Conservation (phyloP, 805 yeast genomes). For the Ogataea pignaliae region DNA sequence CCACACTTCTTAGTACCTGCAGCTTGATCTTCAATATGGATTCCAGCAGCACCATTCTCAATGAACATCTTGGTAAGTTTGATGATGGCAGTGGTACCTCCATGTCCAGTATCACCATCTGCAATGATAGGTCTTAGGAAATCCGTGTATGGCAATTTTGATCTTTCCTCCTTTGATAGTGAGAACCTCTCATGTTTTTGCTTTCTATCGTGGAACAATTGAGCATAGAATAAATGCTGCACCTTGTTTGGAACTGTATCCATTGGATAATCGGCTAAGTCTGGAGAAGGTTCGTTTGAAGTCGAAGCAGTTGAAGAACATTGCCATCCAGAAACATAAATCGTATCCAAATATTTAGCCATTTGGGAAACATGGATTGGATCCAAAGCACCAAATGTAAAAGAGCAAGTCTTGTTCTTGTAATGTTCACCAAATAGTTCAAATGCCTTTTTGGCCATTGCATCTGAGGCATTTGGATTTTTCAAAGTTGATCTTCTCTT, state of each 20-base stretch:
- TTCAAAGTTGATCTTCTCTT: constrained; percentile 79
- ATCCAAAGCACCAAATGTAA: constrained; percentile 94
- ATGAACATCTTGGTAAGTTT: constrained; percentile 93
- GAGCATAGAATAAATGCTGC: constrained; percentile 95
- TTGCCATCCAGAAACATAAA: constrained; percentile 98
- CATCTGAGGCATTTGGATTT: constrained; percentile 68
- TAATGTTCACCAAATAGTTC: constrained; percentile 68
- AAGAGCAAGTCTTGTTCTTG: constrained; percentile 66
- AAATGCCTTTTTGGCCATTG: constrained; percentile 80
- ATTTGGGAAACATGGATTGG: constrained; percentile 94
- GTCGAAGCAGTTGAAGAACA: constrained; percentile 97
- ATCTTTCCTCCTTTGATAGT: constrained; percentile 58
- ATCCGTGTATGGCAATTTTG: constrained; percentile 70
- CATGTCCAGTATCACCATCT: constrained; percentile 98
- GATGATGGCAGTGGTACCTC: constrained; percentile 95
- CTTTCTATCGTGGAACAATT: constrained; percentile 94
- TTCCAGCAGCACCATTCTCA: constrained; percentile 98
- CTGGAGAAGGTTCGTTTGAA: constrained; percentile 97
- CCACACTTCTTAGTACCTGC: constrained; percentile 99
- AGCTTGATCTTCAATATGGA: constrained; percentile 98
- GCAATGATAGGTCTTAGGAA: constrained; percentile 93
- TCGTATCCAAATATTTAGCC: constrained; percentile 91
- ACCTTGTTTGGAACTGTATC: constrained; percentile 99
- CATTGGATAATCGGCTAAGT: constrained; percentile 97
- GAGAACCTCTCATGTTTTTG: constrained; percentile 81